Conservation (phyloP, 176 grass and related monocot genomes). For the Poa annua region DNA sequence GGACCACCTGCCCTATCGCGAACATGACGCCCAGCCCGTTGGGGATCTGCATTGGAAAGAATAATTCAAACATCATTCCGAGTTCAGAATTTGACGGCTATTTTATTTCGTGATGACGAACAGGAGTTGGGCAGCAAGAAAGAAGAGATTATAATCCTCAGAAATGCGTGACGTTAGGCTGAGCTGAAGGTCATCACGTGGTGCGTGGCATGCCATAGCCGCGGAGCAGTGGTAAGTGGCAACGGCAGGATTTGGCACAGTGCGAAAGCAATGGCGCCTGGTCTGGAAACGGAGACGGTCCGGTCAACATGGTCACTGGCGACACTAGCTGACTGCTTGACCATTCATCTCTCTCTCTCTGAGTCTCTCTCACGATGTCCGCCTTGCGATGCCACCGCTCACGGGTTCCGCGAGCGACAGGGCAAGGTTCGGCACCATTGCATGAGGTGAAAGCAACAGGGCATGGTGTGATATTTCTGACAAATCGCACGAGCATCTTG, state of each 20-base stretch:
- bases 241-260: not conserved
- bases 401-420: not conserved
- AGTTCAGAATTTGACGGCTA: too few species aligned
- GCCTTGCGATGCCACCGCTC: not conserved
- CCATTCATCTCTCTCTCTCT: too few species aligned
- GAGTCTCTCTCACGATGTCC: too few species aligned
- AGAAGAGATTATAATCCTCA: not conserved
- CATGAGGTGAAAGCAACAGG: not conserved
- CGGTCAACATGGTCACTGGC: not conserved
- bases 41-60: slow-evolving; percentile 59
- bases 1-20: slow-evolving; percentile 66
- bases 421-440: not conserved
- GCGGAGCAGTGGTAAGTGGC: not conserved
- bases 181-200: not conserved
- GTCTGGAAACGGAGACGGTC: not conserved
- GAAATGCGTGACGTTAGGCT: not conserved
- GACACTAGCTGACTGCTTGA: too few species aligned
- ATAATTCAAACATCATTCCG: not conserved
- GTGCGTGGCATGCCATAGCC: not conserved
- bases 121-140: not conserved
- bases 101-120: not conserved
- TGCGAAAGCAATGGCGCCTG: not conserved
- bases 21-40: slow-evolving; percentile 78
- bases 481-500: too few species aligned
- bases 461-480: too few species aligned